Conservation (phyloP, 345 rosid species). For the Orychophragmus violaceus region DNA sequence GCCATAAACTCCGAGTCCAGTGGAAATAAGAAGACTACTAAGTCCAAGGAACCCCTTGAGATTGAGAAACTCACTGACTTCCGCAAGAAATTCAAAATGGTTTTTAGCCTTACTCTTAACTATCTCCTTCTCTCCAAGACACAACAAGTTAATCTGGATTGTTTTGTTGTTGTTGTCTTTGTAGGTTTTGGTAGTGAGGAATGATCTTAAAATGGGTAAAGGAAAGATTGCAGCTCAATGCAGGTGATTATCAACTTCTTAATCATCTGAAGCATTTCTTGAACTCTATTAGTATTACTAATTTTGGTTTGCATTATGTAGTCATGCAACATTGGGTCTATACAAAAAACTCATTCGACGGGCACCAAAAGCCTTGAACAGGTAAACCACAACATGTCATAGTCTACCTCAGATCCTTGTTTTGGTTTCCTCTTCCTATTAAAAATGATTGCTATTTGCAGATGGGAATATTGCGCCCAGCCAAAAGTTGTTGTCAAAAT, state of each 20-base stretch:
- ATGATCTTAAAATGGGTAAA: slow-evolving; percentile 98
- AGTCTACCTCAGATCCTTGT: not conserved
- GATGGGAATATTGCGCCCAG: slow-evolving; percentile 94
- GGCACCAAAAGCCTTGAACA: slow-evolving; percentile 81
- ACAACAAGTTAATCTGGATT: too few species aligned
- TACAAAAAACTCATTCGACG: slow-evolving; percentile 70
- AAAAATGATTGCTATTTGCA: slow-evolving; percentile 27
- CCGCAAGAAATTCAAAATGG: slow-evolving; percentile 87
- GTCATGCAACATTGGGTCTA: slow-evolving; percentile 97
- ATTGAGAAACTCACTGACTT: slow-evolving; percentile 78
- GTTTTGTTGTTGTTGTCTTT: too few species aligned
- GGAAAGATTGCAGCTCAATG: slow-evolving; percentile 99
- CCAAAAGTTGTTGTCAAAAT: slow-evolving; percentile 97
- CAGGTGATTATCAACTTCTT: slow-evolving; percentile 43
- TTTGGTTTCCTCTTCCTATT: not conserved
- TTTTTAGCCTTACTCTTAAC: not conserved
- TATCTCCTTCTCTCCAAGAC: not conserved
- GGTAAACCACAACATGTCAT: slow-evolving; percentile 35
- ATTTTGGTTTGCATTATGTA: slow-evolving; percentile 19
- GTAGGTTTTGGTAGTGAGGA: slow-evolving; percentile 90
- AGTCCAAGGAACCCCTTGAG: slow-evolving; percentile 58
- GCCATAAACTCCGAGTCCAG: slow-evolving; percentile 13
- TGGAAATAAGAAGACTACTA: slow-evolving; percentile 35
- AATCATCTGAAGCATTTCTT: not conserved
- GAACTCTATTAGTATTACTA: not conserved